Evolutionary conservation across 2,329 filamentous ascomycete genomes (phyloP).

Genomic region (Trichoderma cornu-damae): DNA sequence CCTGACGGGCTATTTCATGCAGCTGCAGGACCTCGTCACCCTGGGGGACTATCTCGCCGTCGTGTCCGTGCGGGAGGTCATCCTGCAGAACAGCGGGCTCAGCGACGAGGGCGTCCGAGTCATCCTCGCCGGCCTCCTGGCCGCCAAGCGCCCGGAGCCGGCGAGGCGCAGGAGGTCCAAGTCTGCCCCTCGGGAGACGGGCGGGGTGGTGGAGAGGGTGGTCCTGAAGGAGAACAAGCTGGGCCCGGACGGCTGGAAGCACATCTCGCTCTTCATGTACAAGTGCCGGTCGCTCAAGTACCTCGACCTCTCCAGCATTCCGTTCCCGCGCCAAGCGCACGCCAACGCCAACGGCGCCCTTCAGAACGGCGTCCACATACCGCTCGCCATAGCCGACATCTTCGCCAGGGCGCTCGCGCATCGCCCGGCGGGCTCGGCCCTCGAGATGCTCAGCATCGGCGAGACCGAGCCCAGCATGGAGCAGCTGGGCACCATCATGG

Average conservation of each 20-base stretch:
- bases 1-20: slow-evolving; percentile 77
- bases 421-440: slow-evolving; percentile 65
- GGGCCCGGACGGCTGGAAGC: slow-evolving; percentile 80
- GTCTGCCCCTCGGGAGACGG: slow-evolving; percentile 43
- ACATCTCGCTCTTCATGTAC: slow-evolving; percentile 84
- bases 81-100: slow-evolving; percentile 81
- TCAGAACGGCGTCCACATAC: slow-evolving; percentile 33
- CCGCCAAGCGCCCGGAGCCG: slow-evolving; percentile 62
- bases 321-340: slow-evolving; percentile 55
- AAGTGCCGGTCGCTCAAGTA: slow-evolving; percentile 82
- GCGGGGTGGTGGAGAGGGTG: slow-evolving; percentile 78
- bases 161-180: slow-evolving; percentile 47
- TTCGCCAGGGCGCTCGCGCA: slow-evolving; percentile 72
- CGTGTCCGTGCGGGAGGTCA: slow-evolving; percentile 80
- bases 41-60: slow-evolving; percentile 91
- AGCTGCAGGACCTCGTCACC: slow-evolving; percentile 76
- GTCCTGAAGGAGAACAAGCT: slow-evolving; percentile 91
- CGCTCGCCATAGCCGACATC: slow-evolving; percentile 48
- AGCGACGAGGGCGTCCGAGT: slow-evolving; percentile 83
- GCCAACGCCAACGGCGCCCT: slow-evolving; percentile 28
- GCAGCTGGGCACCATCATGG: slow-evolving; percentile 71
- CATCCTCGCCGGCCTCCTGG: slow-evolving; percentile 77
- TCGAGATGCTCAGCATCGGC: slow-evolving; percentile 79
- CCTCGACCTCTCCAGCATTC: slow-evolving; percentile 79
- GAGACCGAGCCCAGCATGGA: slow-evolving; percentile 68